Evolutionary conservation across 345 rosid genomes (phyloP), one percentile per base, ranked within the genome.

Genomic region (Eucalyptus cloeziana): DNA sequence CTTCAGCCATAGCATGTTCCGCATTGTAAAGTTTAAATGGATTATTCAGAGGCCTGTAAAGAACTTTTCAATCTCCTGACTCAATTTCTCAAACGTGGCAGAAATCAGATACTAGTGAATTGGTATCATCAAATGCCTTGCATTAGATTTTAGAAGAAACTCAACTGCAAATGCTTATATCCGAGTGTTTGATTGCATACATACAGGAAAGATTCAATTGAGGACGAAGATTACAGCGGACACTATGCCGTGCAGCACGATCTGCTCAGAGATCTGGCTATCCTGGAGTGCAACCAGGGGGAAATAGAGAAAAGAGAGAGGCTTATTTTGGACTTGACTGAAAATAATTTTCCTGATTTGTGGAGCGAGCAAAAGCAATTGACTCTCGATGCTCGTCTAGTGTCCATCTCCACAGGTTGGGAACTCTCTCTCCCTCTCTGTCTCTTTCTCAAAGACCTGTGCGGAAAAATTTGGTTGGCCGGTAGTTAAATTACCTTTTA

Each of bases 381-480:
- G 1, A 91, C 90, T 24, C 2, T 88, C 49, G 15, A 67, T 45
- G 94, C 94, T n/a, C 88, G 88, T 25, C 91, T 94, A 45, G 49
- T 94, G 43, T 91, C 95, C 87, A 92, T 94, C 80, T 89, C 93
- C 76, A 93, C 94, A 85, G 96, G 96, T 94, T 87, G 3, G 43
- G 11, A 31, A 45, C 49, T 44, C 12, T 67, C 37, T 6, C 60
- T 14, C 80, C 7, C 17, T 19, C 44, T 27, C 85, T 88, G 64
- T 85, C 83, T 83, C 9, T 27, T 24, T 43, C 37, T 69, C 62
- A 67, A 21, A 0, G 54, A 11, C 8, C 16, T 51, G 4, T 11
- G 0, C 5, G 21, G n/a, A 5, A 13, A 86, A 52, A 54, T 30
- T 87, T 0, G 0, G 19, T 15, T 15, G 30, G 9, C 0, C 19